Base-by-base conservation (phyloP, 257 asterid genomes). In the Solanum pinnatisectum region DNA sequence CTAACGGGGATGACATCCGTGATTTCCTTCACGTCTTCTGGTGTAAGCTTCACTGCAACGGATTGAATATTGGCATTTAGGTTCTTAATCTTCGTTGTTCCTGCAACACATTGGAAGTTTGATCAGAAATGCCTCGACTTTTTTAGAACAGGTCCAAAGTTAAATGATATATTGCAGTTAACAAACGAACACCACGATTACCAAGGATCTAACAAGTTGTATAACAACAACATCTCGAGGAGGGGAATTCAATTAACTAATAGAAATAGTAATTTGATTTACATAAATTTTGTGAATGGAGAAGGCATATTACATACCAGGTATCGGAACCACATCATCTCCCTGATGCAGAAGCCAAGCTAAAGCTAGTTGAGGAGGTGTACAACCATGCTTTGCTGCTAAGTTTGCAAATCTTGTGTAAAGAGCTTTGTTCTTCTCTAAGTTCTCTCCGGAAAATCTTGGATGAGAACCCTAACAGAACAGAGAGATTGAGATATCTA, bases 281-380 rank as follows among this genome's bases (percentile, higher is more conserved):
- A 63, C 3, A 78, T 78, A 40, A 42, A 42, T 25, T 42, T 39
- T n/a, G 84, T 78, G 37, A 78, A 42, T 25, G 84, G 6, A 42
- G 39, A 78, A 78, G 84, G 84, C 6, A 42, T 42, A 18, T 18
- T 52, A 20, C 63, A 10, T 89, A 93, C 95, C 93, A 74, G 94
- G 95, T 82, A 93, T 90, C 8, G 95, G 94, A 72, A 94, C 91
- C 33, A 94, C 85, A 42, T 91, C 94, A 27, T 92, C 82, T 36
- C 95, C 92, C 87, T 93, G 94, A 85, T 92, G 90, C 39, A 92
- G 90, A 78, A 94, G 91, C 96, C 94, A 94, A 1, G 92, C 91
- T 84, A 94, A 90, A 83, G 94, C 94, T 85, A 93, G 91, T 85
- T 94, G 95, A 59, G 95, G 91, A 81, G 94, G 90, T 12, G 90